Conservation (phyloP, 2,329 filamentous ascomycete genomes). For the Orbilia ellipsospora region DNA sequence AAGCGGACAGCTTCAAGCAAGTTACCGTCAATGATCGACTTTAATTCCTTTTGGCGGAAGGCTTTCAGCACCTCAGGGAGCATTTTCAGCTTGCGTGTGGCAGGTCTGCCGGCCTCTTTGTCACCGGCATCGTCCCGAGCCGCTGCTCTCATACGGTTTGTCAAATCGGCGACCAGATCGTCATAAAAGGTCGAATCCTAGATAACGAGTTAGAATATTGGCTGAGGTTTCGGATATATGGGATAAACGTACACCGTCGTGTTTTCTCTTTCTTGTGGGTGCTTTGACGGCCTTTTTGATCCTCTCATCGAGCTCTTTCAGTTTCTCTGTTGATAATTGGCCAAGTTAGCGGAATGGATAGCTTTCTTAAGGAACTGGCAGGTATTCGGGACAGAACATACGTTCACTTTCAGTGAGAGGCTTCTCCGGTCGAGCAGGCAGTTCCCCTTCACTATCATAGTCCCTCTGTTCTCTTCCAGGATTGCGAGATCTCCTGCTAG, state of each 20-base stretch:
- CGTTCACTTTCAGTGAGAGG: conserved; percentile 30
- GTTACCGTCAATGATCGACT: conserved; percentile 83
- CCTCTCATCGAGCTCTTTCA: conserved; percentile 83
- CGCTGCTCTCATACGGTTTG: conserved; percentile 87
- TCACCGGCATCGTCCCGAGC: conserved; percentile 87
- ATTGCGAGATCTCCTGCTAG: conserved; percentile 67
- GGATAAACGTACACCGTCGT: conserved; percentile 77
- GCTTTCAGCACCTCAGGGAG: conserved; percentile 89
- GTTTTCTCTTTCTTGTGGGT: conserved; percentile 78
- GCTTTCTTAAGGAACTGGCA: neutral
- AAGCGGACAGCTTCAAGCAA: conserved; percentile 94
- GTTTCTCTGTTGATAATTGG: conserved; percentile 67
- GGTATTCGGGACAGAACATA: conserved; percentile 12
- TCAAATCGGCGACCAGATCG: conserved; percentile 86
- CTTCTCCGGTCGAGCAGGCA: conserved; percentile 4
- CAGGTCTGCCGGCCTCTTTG: conserved; percentile 80
- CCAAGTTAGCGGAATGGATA: neutral
- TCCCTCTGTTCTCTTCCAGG: conserved; percentile 15
- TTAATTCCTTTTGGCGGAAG: conserved; percentile 89
- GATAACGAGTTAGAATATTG: conserved; percentile 46
- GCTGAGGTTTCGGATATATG: conserved; percentile 60
- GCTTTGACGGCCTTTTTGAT: conserved; percentile 90
- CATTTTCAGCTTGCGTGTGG: conserved; percentile 91
- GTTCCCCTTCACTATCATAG: conserved; percentile 22
- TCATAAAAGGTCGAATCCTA: conserved; percentile 74